Evolutionary conservation across 2,329 filamentous ascomycete genomes (phyloP), one percentile per base, ranked within the genome.

Genomic region (Aureobasidium uvarum): DNA sequence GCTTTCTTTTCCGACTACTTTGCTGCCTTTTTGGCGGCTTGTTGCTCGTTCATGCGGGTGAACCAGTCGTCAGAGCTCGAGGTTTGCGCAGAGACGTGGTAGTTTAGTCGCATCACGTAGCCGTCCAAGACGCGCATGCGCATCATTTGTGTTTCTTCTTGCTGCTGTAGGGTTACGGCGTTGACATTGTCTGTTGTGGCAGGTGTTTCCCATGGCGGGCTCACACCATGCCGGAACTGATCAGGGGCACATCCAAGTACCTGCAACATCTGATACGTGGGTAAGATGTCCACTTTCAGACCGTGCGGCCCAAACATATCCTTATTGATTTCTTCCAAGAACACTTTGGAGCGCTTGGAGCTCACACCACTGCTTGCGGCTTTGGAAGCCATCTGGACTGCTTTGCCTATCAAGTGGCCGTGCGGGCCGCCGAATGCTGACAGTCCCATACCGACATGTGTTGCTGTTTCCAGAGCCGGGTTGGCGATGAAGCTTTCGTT

Each of bases 401-500:
- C 51, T 36, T 54, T 54, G 2, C 51, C 51, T 3, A 54, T 38
- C 28, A 54, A 7, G 51, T 16, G 23, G 31, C 51, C 51, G 31
- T 54, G 51, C 13, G 51, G 51, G n/a, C 51, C 51, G 18, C 51
- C 51, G 11, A 54, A 54, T 2, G 51, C 31, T 38, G 51, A 54
- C 14, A 54, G 13, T 18, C 51, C 51, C 51, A 54, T 54, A 38
- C 51, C 51, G 18, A 54, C 51, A 23, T 54, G 51, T 4, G 51
- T 54, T 18, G 31, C 51, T n/a, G 51, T 20, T n/a, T 54, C 31
- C 23, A 54, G 31, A n/a, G 51, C 51, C 28, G 51, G 51, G 8
- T 54, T 54, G 51, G 31, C 28, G 31, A 54, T 54, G 51, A 54
- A 54, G 51, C 28, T 54, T 20, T 54, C 51, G 16, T 54, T 54